phyloP scores from a whole-genome alignment of 257 asterid species.

The Penstemon newberryi region DNA sequence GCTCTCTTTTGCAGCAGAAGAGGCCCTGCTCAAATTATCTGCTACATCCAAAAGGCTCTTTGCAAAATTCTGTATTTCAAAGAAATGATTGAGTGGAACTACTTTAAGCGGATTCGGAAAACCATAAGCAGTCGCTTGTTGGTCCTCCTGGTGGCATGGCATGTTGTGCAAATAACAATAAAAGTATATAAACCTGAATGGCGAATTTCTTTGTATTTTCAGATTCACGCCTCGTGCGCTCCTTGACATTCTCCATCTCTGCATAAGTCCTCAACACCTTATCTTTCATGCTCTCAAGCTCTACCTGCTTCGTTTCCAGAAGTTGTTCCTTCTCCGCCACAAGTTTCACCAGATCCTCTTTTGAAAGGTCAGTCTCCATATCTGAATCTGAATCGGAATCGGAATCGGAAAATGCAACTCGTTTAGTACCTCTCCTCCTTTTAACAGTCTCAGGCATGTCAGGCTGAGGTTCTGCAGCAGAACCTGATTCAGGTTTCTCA shows the following conservation, averaged over 20 bases:
- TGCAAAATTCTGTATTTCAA: slow-evolving; percentile 65
- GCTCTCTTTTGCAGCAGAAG: slow-evolving; percentile 74
- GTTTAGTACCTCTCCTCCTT: slow-evolving; percentile 40
- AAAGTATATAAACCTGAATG: slow-evolving; percentile 54
- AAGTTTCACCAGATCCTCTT: slow-evolving; percentile 74
- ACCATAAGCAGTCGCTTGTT: neutral
- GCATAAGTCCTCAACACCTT: slow-evolving; percentile 69
- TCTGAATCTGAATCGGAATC: slow-evolving; percentile 57
- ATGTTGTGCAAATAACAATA: neutral
- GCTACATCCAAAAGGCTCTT: slow-evolving; percentile 53
- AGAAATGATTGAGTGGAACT: slow-evolving; percentile 7
- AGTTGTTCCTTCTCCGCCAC: slow-evolving; percentile 65
- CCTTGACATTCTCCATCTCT: slow-evolving; percentile 83
- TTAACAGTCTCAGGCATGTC: slow-evolving; percentile 25
- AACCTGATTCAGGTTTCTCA: slow-evolving; percentile 61
- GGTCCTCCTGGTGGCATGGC: neutral
- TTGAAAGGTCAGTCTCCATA: slow-evolving; percentile 56
- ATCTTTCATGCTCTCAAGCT: slow-evolving; percentile 64
- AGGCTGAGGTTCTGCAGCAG: slow-evolving; percentile 29
- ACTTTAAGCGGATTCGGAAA: neutral
- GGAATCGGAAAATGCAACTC: slow-evolving; percentile 47
- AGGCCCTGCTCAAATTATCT: slow-evolving; percentile 46
- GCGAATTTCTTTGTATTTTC: slow-evolving; percentile 86
- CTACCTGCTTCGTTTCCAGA: slow-evolving; percentile 52
- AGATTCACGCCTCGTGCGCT: slow-evolving; percentile 73